Conservation (phyloP, 306 rosid genomes). For the Vachellia pachyceras region DNA sequence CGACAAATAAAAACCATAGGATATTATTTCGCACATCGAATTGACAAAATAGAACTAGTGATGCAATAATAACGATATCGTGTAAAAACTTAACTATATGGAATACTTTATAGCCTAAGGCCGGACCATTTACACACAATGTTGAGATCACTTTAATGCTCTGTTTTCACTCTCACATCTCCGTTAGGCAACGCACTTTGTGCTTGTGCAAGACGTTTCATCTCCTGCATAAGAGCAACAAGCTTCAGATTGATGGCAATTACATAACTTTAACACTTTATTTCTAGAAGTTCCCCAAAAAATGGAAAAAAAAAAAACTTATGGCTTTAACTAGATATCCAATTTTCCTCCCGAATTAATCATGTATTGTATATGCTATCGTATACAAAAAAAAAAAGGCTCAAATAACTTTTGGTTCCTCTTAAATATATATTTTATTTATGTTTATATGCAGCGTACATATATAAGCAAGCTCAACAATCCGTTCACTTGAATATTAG, state of each 20-base stretch:
- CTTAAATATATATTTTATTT: too few species aligned
- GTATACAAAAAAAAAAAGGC: neutral
- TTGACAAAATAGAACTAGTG: neutral
- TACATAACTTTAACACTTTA: neutral
- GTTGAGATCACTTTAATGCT: constrained; percentile 49
- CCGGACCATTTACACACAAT: neutral
- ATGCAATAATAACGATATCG: neutral
- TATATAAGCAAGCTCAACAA: neutral
- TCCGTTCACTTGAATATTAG: neutral
- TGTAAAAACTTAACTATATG: neutral
- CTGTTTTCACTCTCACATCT: constrained; percentile 75
- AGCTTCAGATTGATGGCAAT: constrained; percentile 15
- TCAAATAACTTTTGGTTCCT: neutral
- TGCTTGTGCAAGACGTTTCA: constrained; percentile 76
- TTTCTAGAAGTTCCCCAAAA: neutral
- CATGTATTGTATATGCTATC: neutral
- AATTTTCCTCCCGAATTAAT: neutral
- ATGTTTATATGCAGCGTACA: too few species aligned
- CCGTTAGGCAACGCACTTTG: constrained; percentile 82
- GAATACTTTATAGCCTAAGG: neutral
- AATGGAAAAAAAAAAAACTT: too few species aligned
- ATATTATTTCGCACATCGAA: neutral
- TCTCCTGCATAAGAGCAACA: constrained; percentile 62
- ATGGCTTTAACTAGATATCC: neutral
- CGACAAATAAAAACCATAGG: neutral